Conservation (phyloP, 75 land plant species). For the Pinus albicaulis region DNA sequence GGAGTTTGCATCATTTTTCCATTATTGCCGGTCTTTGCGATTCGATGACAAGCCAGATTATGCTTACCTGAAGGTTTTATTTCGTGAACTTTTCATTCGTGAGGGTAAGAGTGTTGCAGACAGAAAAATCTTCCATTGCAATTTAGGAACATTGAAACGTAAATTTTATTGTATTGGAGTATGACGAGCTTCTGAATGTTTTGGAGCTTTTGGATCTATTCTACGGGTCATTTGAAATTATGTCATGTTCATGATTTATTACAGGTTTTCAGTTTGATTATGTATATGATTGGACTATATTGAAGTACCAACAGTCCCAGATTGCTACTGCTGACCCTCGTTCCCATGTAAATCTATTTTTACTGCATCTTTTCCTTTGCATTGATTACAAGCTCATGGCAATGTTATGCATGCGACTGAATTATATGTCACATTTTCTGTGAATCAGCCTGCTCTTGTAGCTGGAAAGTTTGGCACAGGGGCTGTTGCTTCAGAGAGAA, state of each 20-base stretch:
- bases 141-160: background rate
- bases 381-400: background rate
- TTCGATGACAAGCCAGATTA: slow-evolving; percentile 56
- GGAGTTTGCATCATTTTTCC: slow-evolving; percentile 48
- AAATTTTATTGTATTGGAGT: background rate
- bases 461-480: slow-evolving; percentile 9
- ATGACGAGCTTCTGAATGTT: background rate
- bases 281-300: slow-evolving; percentile 95
- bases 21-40: slow-evolving; percentile 51
- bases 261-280: slow-evolving; percentile 93
- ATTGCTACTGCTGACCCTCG: slow-evolving; percentile 56
- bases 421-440: background rate
- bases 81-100: slow-evolving; percentile 53
- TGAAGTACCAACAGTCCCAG: slow-evolving; percentile 92
- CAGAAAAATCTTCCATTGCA: background rate
- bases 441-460: slow-evolving; percentile 1
- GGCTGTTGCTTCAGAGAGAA: slow-evolving; percentile 7
- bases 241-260: slow-evolving; percentile 16
- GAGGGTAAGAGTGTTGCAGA: slow-evolving; percentile 22
- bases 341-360: slow-evolving; percentile 39
- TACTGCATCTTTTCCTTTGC: background rate
- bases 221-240: slow-evolving; percentile 7
- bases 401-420: background rate
- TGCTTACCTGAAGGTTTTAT: slow-evolving; percentile 40
- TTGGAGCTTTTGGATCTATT: slow-evolving; percentile 5